Conservation (phyloP, 2,329 filamentous ascomycete genomes). For the Aspergillus quadricinctus region DNA sequence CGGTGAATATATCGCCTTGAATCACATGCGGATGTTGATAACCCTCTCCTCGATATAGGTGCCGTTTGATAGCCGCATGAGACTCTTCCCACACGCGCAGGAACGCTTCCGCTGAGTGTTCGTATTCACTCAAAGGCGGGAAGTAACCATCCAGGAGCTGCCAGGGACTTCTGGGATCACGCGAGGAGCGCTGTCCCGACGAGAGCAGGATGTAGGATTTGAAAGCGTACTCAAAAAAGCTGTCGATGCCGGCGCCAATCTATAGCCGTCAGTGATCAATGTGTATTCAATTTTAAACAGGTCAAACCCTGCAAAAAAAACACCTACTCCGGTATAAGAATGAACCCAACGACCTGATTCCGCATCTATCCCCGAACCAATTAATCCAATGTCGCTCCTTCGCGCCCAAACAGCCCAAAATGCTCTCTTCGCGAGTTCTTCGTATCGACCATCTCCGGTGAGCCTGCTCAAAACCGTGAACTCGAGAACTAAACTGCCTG, state of each 20-base stretch:
- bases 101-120: conserved; percentile 73
- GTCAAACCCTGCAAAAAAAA: not conserved
- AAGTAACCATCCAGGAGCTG: conserved; percentile 61
- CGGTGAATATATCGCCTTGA: conserved; percentile 82
- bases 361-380: conserved; percentile 88
- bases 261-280: conserved; percentile 12
- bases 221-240: conserved; percentile 96
- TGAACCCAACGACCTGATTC: conserved; percentile 88
- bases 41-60: conserved; percentile 73
- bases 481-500: conserved; percentile 91
- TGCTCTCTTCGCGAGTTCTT: conserved; percentile 81
- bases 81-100: conserved; percentile 78
- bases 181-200: conserved; percentile 51
- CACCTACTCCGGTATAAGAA: conserved; percentile 67
- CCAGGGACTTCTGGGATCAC: conserved; percentile 38
- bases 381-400: conserved; percentile 77
- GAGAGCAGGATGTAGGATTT: conserved; percentile 91
- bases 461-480: conserved; percentile 86
- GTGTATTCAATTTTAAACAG: not conserved
- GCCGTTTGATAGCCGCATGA: conserved; percentile 80
- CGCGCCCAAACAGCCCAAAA: conserved; percentile 97
- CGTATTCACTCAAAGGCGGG: conserved; percentile 57
- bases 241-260: conserved; percentile 94
- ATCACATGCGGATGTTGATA: conserved; percentile 89
- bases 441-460: conserved; percentile 81